phyloP scores from a whole-genome alignment of 2,329 filamentous ascomycete species.

The Diaporthe capsici region DNA sequence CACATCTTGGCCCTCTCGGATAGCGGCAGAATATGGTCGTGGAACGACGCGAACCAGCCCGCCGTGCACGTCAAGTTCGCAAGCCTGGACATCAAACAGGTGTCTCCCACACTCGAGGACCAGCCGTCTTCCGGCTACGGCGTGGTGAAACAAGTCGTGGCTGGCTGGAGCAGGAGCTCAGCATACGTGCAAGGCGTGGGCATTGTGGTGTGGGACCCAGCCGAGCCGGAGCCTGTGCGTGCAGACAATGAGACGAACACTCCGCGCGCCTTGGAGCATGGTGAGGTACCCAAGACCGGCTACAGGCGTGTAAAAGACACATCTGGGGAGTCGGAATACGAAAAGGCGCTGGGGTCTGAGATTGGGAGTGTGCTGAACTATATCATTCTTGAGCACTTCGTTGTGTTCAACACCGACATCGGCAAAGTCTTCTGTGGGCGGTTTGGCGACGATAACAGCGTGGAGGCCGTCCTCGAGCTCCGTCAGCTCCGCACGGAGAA shows the following conservation, averaged over 20 bases:
- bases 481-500: not conserved
- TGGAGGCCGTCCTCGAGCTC: slow-evolving; percentile 5
- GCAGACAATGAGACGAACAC: not conserved
- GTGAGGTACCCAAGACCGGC: not conserved
- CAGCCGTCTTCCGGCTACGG: not conserved
- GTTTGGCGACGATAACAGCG: not conserved
- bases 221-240: not conserved
- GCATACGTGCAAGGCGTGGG: slow-evolving; percentile 13
- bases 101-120: not conserved
- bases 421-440: slow-evolving; percentile 11
- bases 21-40: slow-evolving; percentile 17
- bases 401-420: slow-evolving; percentile 5
- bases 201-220: slow-evolving; percentile 3
- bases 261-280: not conserved
- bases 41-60: not conserved
- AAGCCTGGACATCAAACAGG: not conserved
- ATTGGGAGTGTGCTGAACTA: slow-evolving; percentile 12
- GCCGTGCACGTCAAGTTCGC: not conserved
- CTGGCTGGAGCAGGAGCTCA: slow-evolving; percentile 23
- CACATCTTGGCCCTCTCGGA: slow-evolving; percentile 10
- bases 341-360: not conserved
- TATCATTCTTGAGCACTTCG: slow-evolving; percentile 1
- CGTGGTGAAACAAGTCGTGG: not conserved
- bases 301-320: slow-evolving; percentile 9
- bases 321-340: not conserved